phyloP scores from a whole-genome alignment of 495 filamentous ascomycete species.

The Rhizodiscina lignyota region DNA sequence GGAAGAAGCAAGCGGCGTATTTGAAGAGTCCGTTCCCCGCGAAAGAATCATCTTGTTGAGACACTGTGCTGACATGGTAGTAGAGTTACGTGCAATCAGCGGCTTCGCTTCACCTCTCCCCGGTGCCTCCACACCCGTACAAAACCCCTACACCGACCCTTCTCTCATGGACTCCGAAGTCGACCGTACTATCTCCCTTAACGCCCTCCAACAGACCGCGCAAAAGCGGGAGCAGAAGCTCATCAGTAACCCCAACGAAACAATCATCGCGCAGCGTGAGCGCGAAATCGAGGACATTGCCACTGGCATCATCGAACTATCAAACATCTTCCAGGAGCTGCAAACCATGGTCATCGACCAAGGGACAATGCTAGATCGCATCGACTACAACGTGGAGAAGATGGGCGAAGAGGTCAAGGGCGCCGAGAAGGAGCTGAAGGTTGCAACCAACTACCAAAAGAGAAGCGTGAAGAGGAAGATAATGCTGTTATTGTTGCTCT shows the following conservation, averaged over 20 bases:
- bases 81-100: conserved; percentile 73
- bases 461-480: conserved; percentile 80
- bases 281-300: conserved; percentile 96
- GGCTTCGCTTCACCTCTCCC: conserved; percentile 45
- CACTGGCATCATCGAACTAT: conserved; percentile 90
- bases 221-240: conserved; percentile 45
- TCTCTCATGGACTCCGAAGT: conserved; percentile 79
- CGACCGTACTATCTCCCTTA: conserved; percentile 82
- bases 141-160: conserved; percentile 55
- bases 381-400: conserved; percentile 93
- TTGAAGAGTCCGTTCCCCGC: conserved; percentile 54
- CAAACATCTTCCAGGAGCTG: conserved; percentile 89
- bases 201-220: conserved; percentile 57
- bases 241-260: conserved; percentile 57
- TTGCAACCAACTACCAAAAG: conserved; percentile 75
- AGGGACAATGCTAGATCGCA: conserved; percentile 91
- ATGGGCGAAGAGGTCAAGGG: conserved; percentile 82
- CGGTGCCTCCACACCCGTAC: conserved; percentile 44
- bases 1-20: conserved; percentile 95
- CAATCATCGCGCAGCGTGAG: conserved; percentile 78
- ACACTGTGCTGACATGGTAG: no score
- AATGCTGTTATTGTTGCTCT: conserved; percentile 65
- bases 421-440: conserved; percentile 79
- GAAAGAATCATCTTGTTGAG: no score
- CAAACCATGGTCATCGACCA: conserved; percentile 97